Evolutionary conservation across 345 rosid genomes (phyloP), one percentile per base, ranked within the genome.

Genomic region (Streptanthus diversifolius): DNA sequence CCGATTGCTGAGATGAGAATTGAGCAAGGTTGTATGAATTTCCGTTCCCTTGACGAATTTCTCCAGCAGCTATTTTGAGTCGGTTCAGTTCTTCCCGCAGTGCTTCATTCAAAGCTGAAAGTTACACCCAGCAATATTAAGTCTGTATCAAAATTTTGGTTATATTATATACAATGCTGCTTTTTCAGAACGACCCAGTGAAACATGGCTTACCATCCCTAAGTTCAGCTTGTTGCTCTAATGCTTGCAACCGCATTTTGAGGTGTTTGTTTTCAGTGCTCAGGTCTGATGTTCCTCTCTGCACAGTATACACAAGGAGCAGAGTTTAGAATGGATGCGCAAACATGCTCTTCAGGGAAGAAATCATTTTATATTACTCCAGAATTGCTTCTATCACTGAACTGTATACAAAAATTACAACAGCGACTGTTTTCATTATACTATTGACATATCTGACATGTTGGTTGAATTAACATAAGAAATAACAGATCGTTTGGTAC

Each of bases 61-160:
- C 95, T 27, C 90, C 84, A 0, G 97, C 87, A 14, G 90, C 84
- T 70, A 86, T 85, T 79, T 87, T 93, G 51, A 93, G 96, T 79
- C 98, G 85, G 73, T 88, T 89, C 67, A 91, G 96, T 83, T 93
- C 98, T 30, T 86, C 97, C 70, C 85, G 84, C 74, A 90, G 70
- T 6, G 86, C 81, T 71, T 93, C 97, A 48, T 90, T 86, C 55
- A 93, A 81, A 61, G 98, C 98, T 93, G 86, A 82, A 75, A 68
- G 30, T 49, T 40, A 41, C 21, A 40, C 32, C 3, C 1, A 44
- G 55, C 32, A 32, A 54, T 14, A 71, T 24, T 49, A 48, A 15
- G 47, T 30, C 30, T 0, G 5, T 6, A 52, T 22, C 37, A 54
- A 37, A 54, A 24, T 13, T 17, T 73, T 25, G 9, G 52, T 19